Conservation (phyloP, 225 moss, liverwort and hornwort species). For the Antitrichia curtipendula region DNA sequence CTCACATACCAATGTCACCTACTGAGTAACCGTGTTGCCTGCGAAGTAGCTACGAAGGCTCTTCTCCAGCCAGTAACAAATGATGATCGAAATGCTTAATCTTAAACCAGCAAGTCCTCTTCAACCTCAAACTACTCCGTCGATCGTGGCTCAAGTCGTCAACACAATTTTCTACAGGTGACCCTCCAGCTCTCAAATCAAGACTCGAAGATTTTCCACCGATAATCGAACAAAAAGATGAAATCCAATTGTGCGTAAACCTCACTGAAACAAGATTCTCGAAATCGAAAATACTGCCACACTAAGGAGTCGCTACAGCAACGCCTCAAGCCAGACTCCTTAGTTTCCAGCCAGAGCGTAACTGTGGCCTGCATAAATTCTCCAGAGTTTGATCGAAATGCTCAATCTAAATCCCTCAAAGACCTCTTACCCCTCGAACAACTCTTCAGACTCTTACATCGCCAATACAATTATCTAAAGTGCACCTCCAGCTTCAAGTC, state of each 20-base stretch:
- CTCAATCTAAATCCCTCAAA: neutral
- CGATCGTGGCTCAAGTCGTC: neutral
- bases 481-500: neutral
- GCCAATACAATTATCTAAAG: neutral
- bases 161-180: neutral
- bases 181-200: neutral
- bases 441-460: neutral
- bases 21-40: neutral
- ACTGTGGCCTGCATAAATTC: neutral
- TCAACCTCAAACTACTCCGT: neutral
- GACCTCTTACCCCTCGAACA: neutral
- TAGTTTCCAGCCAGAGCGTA: neutral
- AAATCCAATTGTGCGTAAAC: neutral
- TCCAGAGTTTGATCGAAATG: neutral
- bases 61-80: neutral
- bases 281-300: neutral
- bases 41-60: neutral
- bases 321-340: neutral
- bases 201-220: neutral
- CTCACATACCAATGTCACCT: neutral
- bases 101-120: neutral
- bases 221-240: neutral
- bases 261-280: neutral
- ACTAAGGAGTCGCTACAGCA: neutral
- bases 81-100: neutral